These are phyloP conservation scores for Xylaria sp. DNA, from an alignment of 2,329 filamentous ascomycete genomes.

Conservation along the genomic window DNA sequence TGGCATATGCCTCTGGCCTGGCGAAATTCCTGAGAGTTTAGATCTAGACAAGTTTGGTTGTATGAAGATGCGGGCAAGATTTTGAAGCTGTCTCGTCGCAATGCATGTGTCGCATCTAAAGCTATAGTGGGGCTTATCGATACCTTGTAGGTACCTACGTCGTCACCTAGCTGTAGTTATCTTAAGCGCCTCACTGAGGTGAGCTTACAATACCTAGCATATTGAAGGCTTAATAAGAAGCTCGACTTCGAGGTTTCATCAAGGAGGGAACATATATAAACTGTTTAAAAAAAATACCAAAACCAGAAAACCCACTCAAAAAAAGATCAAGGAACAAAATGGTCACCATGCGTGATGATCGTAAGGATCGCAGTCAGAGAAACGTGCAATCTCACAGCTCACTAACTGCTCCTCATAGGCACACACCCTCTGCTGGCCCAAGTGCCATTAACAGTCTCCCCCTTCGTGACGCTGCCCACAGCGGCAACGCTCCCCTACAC, in stretches of 20 bases:
- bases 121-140: slow-evolving; percentile 41
- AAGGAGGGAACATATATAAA: not conserved
- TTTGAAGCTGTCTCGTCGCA: slow-evolving; percentile 11
- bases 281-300: not conserved
- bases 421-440: slow-evolving; percentile 91
- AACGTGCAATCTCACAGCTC: slow-evolving; percentile 22
- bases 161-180: no score
- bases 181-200: slow-evolving; percentile 5
- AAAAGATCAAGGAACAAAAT: slow-evolving; percentile 13
- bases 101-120: not conserved
- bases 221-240: not conserved
- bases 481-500: slow-evolving; percentile 94
- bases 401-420: slow-evolving; percentile 57
- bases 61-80: not conserved
- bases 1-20: not conserved
- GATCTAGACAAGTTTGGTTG: not conserved
- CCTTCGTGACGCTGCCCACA: slow-evolving; percentile 90
- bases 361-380: slow-evolving; percentile 42
- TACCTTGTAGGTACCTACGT: slow-evolving; percentile 16
- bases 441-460: slow-evolving; percentile 91
- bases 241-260: not conserved
- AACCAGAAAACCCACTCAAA: not conserved
- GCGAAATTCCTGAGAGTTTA: not conserved
- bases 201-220: not conserved
- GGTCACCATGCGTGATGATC: slow-evolving; percentile 55